Evolutionary conservation across 2,329 filamentous ascomycete species (phyloP).

Genomic region (Penicillium sp.): DNA sequence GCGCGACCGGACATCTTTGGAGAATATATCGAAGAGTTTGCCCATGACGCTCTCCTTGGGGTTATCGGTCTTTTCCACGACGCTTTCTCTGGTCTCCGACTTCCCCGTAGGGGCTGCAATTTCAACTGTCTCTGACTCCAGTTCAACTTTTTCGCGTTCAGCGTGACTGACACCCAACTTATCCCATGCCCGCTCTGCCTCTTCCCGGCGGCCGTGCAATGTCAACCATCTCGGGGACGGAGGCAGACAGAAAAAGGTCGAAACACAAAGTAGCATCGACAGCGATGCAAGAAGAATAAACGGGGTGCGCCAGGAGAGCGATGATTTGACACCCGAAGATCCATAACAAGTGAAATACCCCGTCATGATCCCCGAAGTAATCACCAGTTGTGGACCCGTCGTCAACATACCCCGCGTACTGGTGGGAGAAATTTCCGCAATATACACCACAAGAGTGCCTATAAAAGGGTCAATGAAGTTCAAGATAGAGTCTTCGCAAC

Average conservation of each 20-base stretch:
- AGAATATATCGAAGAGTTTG: conserved; percentile 34
- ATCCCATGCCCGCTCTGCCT: conserved; percentile 47
- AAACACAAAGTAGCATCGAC: conserved; percentile 40
- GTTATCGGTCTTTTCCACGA: not conserved
- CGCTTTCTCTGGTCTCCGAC: not conserved
- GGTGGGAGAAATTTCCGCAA: conserved; percentile 60
- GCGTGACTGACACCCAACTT: conserved; percentile 45
- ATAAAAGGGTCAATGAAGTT: not conserved
- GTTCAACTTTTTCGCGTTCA: conserved; percentile 51
- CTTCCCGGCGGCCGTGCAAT: conserved; percentile 45
- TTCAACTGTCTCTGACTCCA: conserved; percentile 26
- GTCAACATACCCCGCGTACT: conserved; percentile 51
- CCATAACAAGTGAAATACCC: conserved; percentile 64
- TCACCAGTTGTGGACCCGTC: conserved; percentile 54
- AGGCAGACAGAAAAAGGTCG: conserved; percentile 46
- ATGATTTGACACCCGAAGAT: conserved; percentile 46
- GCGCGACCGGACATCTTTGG: conserved; percentile 45
- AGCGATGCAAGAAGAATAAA: conserved; percentile 51
- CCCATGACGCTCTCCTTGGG: conserved; percentile 13
- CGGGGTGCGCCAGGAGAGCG: conserved; percentile 57
- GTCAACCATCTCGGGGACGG: conserved; percentile 61
- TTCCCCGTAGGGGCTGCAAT: not conserved
- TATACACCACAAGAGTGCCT: conserved; percentile 50
- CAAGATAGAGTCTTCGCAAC: not conserved
- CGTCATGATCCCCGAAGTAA: conserved; percentile 50